Evolutionary conservation across 345 rosid species (phyloP).

Genomic region (Lepidium didymum): DNA sequence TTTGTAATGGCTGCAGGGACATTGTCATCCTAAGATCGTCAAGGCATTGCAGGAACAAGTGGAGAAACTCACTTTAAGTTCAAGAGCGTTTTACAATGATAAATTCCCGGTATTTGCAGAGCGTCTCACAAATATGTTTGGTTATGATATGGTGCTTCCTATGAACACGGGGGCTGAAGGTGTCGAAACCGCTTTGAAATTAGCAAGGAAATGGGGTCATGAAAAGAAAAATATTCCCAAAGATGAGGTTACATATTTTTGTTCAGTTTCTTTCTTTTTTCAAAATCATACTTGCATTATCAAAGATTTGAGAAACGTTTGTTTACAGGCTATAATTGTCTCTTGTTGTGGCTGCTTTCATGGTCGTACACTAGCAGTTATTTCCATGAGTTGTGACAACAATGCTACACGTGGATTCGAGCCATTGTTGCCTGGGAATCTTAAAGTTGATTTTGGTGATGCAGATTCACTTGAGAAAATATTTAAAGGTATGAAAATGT

Average conservation of each 20-base stretch:
- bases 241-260: conserved; percentile 48
- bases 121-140: conserved; percentile 71
- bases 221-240: conserved; percentile 66
- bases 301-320: neutral
- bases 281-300: neutral
- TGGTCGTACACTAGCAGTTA: conserved; percentile 88
- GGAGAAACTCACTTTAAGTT: conserved; percentile 72
- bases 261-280: neutral
- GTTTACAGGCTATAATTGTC: conserved; percentile 71
- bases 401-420: conserved; percentile 95
- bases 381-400: conserved; percentile 99
- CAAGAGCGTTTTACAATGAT: conserved; percentile 87
- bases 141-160: conserved; percentile 95
- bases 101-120: conserved; percentile 75
- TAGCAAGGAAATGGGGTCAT: conserved; percentile 97
- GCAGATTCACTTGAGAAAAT: conserved; percentile 56
- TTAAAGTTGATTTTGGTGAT: conserved; percentile 97
- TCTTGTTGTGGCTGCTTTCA: conserved; percentile 99
- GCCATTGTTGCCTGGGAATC: conserved; percentile 81
- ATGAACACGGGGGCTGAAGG: conserved; percentile 99
- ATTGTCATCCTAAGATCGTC: conserved; percentile 86
- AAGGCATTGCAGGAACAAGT: conserved; percentile 84
- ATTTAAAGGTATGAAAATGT: conserved; percentile 51
- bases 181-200: conserved; percentile 89
- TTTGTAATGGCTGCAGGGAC: conserved; percentile 47